phyloP scores from a whole-genome alignment of 371 early-diverging fungal genomes.

The Mucor saturninus region DNA sequence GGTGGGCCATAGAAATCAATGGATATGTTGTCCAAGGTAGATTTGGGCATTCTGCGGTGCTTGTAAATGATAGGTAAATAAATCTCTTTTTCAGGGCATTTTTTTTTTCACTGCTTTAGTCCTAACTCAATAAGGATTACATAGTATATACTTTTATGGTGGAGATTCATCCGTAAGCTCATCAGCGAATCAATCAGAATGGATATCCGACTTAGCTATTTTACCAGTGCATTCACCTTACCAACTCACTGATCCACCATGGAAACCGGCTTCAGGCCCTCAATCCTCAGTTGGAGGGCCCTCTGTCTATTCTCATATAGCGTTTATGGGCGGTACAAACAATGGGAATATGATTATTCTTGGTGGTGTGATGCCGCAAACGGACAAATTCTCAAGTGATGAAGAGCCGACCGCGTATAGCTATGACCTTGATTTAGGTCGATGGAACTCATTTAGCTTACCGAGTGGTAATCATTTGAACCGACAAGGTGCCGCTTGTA shows the following conservation, averaged over 20 bases:
- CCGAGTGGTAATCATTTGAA: constrained; percentile 37
- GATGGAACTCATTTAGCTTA: constrained; percentile 44
- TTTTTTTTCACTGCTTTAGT: not conserved
- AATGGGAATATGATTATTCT: constrained; percentile 43
- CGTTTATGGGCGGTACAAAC: constrained; percentile 36
- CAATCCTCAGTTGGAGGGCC: constrained; percentile 47
- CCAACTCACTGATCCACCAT: constrained; percentile 40
- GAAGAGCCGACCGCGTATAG: constrained; percentile 38
- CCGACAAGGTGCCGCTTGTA: constrained; percentile 43
- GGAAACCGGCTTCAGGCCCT: constrained; percentile 47
- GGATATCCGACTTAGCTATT: constrained; percentile 48
- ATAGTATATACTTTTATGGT: constrained; percentile 52
- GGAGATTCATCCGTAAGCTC: constrained; percentile 44
- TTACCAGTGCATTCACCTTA: constrained; percentile 35
- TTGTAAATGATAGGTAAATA: constrained; percentile 27
- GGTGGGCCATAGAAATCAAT: not conserved
- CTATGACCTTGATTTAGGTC: constrained; percentile 39
- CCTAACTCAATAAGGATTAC: too few species aligned
- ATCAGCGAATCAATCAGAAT: constrained; percentile 30
- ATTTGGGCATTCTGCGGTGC: constrained; percentile 32
- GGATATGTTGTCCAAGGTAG: constrained; percentile 21
- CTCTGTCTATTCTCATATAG: constrained; percentile 42
- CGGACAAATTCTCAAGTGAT: constrained; percentile 20
- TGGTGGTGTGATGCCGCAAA: constrained; percentile 40
- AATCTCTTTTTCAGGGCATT: not conserved